Conservation (phyloP, 2,329 filamentous ascomycete genomes). For the Exophiala spinifera region DNA sequence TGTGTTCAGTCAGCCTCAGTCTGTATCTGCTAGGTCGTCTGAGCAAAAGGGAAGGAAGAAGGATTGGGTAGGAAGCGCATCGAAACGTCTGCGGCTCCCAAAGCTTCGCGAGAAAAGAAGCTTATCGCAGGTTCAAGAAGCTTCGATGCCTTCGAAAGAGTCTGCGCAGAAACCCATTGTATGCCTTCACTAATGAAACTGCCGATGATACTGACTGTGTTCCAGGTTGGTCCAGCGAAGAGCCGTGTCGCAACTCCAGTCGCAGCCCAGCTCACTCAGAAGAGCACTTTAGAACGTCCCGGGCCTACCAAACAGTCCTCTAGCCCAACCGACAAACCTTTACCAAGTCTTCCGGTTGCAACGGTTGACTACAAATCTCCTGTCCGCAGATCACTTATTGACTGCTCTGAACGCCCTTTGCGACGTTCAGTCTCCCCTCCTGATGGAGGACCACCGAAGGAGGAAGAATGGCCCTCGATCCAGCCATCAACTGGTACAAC, state of each 20-base stretch:
- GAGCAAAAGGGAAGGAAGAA: conserved; percentile 4
- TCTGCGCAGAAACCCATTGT: conserved; percentile 7
- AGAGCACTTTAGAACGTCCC: not conserved
- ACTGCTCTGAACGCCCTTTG: conserved; percentile 32
- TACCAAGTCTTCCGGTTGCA: conserved; percentile 32
- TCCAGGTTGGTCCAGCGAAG: not conserved
- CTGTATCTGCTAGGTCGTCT: not conserved
- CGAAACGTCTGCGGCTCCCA: conserved; percentile 9
- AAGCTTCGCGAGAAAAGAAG: conserved; percentile 8
- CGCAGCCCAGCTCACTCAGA: not conserved
- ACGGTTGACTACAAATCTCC: conserved; percentile 26
- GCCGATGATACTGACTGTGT: not conserved
- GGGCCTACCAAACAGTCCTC: not conserved
- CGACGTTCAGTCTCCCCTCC: conserved; percentile 26
- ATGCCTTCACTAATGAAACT: not conserved
- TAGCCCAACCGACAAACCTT: conserved; percentile 31
- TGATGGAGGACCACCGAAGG: conserved; percentile 5
- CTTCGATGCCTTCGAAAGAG: not conserved
- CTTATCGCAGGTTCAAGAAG: not conserved
- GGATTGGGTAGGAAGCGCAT: conserved; percentile 14
- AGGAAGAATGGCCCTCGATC: conserved; percentile 34
- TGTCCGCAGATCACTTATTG: conserved; percentile 31
- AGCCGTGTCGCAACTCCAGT: conserved; percentile 1
- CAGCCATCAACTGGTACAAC: conserved; percentile 13
- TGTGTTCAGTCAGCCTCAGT: not conserved